A percentile compares a stretch with the other conserved stretches of the same genome.
phyloP scores from a whole-genome alignment of 305 asterid species.

The Fraxinus floribunda region DNA sequence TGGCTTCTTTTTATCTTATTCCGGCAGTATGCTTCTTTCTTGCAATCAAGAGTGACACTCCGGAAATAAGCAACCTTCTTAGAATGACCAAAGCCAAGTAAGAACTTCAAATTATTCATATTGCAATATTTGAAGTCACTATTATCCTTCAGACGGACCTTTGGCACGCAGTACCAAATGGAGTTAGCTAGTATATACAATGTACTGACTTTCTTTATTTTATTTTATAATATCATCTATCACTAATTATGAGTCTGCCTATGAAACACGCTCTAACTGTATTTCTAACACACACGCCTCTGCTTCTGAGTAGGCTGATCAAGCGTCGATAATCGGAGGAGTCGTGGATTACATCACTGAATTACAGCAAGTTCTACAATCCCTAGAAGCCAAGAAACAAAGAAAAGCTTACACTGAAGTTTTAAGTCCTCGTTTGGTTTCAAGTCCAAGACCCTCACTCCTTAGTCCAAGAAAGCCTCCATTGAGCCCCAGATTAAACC shows the following conservation, averaged over 20 bases:
- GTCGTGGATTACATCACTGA: slow-evolving; percentile 82
- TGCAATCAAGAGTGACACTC: background rate
- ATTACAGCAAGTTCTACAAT: slow-evolving; percentile 67
- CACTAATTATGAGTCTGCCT: background rate
- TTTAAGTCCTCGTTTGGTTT: slow-evolving; percentile 56
- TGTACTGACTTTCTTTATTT: background rate
- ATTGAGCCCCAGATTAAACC: slow-evolving; percentile 64
- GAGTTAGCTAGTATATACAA: background rate
- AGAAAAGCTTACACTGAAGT: slow-evolving; percentile 62
- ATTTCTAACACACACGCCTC: background rate
- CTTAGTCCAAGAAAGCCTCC: slow-evolving; percentile 71
- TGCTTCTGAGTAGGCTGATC: slow-evolving; percentile 57
- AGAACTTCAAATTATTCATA: background rate
- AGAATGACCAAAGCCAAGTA: background rate
- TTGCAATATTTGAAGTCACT: background rate
- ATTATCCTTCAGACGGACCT: background rate
- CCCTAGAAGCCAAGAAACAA: slow-evolving; percentile 82
- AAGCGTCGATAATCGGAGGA: slow-evolving; percentile 92
- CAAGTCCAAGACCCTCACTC: slow-evolving; percentile 49
- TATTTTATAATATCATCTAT: background rate
- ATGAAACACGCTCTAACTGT: background rate
- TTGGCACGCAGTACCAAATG: background rate
- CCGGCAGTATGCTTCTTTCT: background rate
- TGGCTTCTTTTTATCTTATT: background rate
- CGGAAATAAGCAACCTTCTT: background rate